phyloP scores from a whole-genome alignment of 345 rosid genomes.

The Sisymbrium altissimum region DNA sequence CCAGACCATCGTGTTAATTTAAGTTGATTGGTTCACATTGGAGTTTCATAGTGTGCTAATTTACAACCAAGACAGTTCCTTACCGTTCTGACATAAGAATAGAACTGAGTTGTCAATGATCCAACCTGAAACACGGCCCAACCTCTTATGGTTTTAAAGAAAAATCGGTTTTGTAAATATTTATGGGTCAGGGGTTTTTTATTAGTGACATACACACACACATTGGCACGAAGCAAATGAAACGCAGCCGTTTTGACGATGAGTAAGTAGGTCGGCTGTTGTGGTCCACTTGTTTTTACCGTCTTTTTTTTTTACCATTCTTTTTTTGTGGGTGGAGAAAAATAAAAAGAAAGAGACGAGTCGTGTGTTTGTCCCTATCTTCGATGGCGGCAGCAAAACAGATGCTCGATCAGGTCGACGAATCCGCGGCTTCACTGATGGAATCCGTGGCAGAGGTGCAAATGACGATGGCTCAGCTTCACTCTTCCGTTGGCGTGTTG shows the following conservation, averaged over 20 bases:
- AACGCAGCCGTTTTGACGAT: conserved; percentile 18
- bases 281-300: not conserved
- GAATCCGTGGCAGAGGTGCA: not conserved
- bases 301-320: too few species aligned
- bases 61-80: not conserved
- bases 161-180: too few species aligned
- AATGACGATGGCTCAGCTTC: conserved; percentile 4
- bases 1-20: not conserved
- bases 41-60: not conserved
- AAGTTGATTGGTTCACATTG: not conserved
- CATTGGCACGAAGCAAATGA: not conserved
- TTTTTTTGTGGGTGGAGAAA: too few species aligned
- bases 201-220: too few species aligned
- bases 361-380: not conserved
- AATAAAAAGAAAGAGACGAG: too few species aligned
- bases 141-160: too few species aligned
- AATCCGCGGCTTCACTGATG: not conserved
- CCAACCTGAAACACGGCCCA: too few species aligned
- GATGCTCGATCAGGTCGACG: conserved; percentile 3
- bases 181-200: too few species aligned
- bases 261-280: not conserved
- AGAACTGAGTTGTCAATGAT: too few species aligned
- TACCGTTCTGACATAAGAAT: too few species aligned
- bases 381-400: conserved; percentile 15
- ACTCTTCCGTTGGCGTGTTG: conserved; percentile 17